Conservation (phyloP, 2,329 filamentous ascomycete genomes). For the Reticulascus tulasneorum region DNA sequence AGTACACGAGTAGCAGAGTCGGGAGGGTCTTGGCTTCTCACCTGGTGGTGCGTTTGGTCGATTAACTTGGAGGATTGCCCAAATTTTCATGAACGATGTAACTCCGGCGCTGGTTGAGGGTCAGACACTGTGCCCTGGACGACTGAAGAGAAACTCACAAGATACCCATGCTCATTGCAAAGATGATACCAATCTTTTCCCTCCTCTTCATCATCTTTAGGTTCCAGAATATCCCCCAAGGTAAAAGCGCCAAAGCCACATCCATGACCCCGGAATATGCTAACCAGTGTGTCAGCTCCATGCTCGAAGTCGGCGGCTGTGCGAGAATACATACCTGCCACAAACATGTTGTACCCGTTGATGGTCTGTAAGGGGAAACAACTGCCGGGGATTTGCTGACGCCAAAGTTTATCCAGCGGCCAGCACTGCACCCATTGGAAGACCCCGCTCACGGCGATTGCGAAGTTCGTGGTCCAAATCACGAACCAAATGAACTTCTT, state of each 20-base stretch:
- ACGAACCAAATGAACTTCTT: slow-evolving; percentile 24
- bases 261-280: slow-evolving; percentile 28
- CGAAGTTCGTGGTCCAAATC: slow-evolving; percentile 24
- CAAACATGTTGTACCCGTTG: no score
- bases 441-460: slow-evolving; percentile 11
- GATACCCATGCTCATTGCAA: slow-evolving; percentile 28
- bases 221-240: slow-evolving; percentile 31
- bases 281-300: no score
- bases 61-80: slow-evolving; percentile 10
- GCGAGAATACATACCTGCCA: no score
- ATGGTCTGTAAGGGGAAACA: no score
- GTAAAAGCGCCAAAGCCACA: slow-evolving; percentile 30
- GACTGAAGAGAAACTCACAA: slow-evolving; percentile 4
- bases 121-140: not conserved
- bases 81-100: slow-evolving; percentile 14
- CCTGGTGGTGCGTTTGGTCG: not conserved
- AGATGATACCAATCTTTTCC: slow-evolving; percentile 30
- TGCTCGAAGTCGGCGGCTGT: no score
- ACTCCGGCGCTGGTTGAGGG: slow-evolving; percentile 10
- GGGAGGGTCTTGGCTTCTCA: slow-evolving; percentile 1
- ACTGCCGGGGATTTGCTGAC: no score
- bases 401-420: no score
- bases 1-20: no score
- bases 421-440: no score
- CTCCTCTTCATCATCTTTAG: slow-evolving; percentile 29